Percentiles rank a stretch among this genome's conserved stretches.
Conservation (phyloP, 2,329 filamentous ascomycete genomes). For the Apiospora rasikravindrae region DNA sequence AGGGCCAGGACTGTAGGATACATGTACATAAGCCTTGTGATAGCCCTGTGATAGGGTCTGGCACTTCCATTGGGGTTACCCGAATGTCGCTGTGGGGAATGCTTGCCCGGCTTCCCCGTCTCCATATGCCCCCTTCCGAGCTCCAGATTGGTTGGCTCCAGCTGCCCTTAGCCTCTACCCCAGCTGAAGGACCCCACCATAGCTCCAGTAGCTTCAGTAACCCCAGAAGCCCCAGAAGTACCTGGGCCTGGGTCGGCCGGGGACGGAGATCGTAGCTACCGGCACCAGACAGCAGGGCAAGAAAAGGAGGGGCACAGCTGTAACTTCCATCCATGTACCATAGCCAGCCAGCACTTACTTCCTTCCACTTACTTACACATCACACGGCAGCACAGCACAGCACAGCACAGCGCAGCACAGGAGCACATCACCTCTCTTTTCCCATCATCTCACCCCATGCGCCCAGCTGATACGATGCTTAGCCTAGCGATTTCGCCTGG, state of each 20-base stretch:
- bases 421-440: background rate
- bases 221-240: background rate
- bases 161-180: slow-evolving; percentile 7
- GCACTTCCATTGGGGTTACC: background rate
- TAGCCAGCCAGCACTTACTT: slow-evolving; percentile 1
- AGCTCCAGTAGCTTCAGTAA: background rate
- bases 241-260: slow-evolving; percentile 3
- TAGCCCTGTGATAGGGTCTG: background rate
- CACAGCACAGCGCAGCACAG: background rate
- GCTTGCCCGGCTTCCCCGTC: background rate
- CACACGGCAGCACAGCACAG: too few species aligned
- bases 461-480: background rate
- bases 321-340: background rate
- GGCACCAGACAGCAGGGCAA: background rate
- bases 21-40: too few species aligned
- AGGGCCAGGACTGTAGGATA: background rate
- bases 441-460: background rate
- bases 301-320: background rate
- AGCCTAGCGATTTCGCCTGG: background rate
- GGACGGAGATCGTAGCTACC: background rate
- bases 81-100: background rate
- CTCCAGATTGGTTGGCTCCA: background rate
- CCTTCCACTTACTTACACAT: background rate
- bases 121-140: slow-evolving; percentile 8
- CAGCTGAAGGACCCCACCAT: background rate